Base-by-base conservation (phyloP, 2,329 filamentous ascomycete species). In the Bipolaris bicolor region DNA sequence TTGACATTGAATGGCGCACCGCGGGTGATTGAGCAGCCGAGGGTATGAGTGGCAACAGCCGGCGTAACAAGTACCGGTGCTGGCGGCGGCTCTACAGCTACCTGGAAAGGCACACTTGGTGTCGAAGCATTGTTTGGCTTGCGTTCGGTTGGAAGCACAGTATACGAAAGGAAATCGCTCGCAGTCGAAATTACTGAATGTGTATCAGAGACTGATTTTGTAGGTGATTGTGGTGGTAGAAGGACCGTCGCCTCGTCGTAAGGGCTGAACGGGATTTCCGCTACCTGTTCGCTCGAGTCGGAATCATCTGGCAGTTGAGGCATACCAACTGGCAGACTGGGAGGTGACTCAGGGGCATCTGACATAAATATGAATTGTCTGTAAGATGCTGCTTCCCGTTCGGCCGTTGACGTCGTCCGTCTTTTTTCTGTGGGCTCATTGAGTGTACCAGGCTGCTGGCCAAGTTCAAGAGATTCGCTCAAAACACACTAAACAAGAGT, bases 41-140 rank as follows among this genome's bases (percentile, higher is more conserved):
- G 63, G 11, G 64, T 61, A 15, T 65, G 57, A 37, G 65, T 54
- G 29, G 50, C 48, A 10, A 61, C 56, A 7, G 61, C 58, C n/a
- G 68, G 64, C 3, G 63, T 49, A 3, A 67, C 65, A 5, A 72
- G 62, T 2, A 68, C 66, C 1, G 71, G 69, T 39, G 73, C 73
- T 31, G 72, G 68, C 2, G 70, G 71, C 6, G 70, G 70, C 20
- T 65, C 67, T 67, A 72, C 72, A 11, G 57, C 65, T 34, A 72
- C 71, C 5, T 73, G 66, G 37, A 73, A 72, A 5, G 73, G 69
- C 11, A 69, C 59, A 26, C 56, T 71, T 18, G 57, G 58, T 11
- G 39, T 58, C 7, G 68, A 69, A 7, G 61, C 55, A 16, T 49
- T 60, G 54, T 68, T 72, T 5, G 57, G 33, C 44, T 64, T 64